Evolutionary conservation across 2,329 filamentous ascomycete species (phyloP).

Genomic region (Gliomastix tumulicola): DNA sequence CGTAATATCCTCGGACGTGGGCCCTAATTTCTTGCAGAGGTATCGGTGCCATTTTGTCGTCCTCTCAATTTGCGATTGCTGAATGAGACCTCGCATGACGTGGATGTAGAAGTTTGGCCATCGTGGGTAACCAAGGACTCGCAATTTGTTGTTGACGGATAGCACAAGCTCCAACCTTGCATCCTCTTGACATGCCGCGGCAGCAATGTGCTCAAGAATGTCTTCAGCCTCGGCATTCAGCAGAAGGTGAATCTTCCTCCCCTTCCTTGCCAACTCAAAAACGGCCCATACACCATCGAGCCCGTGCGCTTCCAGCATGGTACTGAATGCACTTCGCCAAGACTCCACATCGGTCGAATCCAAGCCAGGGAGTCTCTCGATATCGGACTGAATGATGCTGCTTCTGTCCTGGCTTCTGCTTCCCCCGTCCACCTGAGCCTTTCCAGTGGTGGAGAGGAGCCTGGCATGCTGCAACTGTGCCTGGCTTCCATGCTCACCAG

Average conservation of each 20-base stretch:
- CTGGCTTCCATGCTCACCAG: no score
- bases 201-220: conserved; percentile 20
- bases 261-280: conserved; percentile 1
- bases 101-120: conserved; percentile 46
- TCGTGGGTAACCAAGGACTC: conserved; percentile 22
- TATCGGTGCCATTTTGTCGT: conserved; percentile 41
- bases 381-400: no score
- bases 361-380: no score
- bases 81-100: conserved; percentile 35
- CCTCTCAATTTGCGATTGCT: conserved; percentile 24
- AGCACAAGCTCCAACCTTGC: conserved; percentile 10
- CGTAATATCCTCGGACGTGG: conserved; percentile 31
- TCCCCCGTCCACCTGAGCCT: no score
- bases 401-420: no score
- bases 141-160: conserved; percentile 22
- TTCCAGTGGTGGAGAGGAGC: no score
- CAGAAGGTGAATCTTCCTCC: conserved; percentile 9
- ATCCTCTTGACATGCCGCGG: conserved; percentile 16
- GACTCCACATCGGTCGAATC: no score
- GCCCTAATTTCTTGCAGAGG: conserved; percentile 33
- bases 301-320: conserved; percentile 2
- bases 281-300: conserved; percentile 2
- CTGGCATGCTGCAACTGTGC: no score
- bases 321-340: neutral
- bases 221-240: conserved; percentile 11